These are phyloP conservation scores for Atkinsonella texensis DNA, from an alignment of 2,329 filamentous ascomycete species.

Conservation along the genomic window DNA sequence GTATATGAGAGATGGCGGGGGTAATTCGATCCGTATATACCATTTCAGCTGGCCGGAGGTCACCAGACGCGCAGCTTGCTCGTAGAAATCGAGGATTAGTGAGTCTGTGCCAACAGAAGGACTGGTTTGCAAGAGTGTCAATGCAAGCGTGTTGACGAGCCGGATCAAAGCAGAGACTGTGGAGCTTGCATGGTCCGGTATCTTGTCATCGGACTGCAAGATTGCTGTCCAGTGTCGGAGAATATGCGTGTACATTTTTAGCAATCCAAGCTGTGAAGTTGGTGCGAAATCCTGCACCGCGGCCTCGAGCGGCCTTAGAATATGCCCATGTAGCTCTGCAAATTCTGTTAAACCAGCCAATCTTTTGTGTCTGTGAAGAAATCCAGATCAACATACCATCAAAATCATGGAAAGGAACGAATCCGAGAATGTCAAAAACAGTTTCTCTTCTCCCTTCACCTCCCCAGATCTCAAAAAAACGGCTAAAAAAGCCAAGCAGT, in stretches of 20 bases:
- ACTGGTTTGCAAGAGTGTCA: slow-evolving; percentile 46
- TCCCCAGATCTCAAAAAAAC: slow-evolving; percentile 50
- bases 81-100: slow-evolving; percentile 58
- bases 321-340: slow-evolving; percentile 36
- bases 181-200: slow-evolving; percentile 23
- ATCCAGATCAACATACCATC: slow-evolving; percentile 29
- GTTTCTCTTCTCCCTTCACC: slow-evolving; percentile 40
- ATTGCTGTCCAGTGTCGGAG: slow-evolving; percentile 46
- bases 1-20: slow-evolving; percentile 57
- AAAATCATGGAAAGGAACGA: slow-evolving; percentile 42
- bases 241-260: slow-evolving; percentile 56
- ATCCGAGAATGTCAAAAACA: slow-evolving; percentile 47
- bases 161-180: slow-evolving; percentile 30
- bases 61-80: slow-evolving; percentile 45
- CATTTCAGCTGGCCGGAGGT: slow-evolving; percentile 36
- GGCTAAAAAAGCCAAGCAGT: slow-evolving; percentile 35
- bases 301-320: slow-evolving; percentile 40
- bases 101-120: slow-evolving; percentile 33
- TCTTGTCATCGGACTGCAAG: slow-evolving; percentile 27
- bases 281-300: slow-evolving; percentile 36
- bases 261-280: slow-evolving; percentile 44
- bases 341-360: neutral
- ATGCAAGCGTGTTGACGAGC: slow-evolving; percentile 42
- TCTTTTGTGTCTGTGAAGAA: neutral
- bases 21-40: slow-evolving; percentile 54